Evolutionary conservation across 345 rosid species (phyloP).

Genomic region (Corchorus capsularis): DNA sequence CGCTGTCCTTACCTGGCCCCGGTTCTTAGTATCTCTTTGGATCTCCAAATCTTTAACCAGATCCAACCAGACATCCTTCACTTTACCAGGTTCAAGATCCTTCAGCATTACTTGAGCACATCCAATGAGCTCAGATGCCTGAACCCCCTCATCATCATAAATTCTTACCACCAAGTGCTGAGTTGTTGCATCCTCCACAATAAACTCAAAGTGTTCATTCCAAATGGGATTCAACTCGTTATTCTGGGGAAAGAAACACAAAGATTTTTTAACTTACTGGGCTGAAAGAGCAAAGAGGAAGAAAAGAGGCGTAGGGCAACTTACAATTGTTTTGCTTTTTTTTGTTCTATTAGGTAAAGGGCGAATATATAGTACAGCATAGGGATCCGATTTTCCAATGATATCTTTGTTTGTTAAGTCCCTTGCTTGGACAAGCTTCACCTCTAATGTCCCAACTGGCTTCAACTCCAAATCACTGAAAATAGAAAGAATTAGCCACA

Average conservation of each 20-base stretch:
- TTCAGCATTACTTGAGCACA: slow-evolving; percentile 77
- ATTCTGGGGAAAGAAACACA: slow-evolving; percentile 50
- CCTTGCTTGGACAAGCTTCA: slow-evolving; percentile 98
- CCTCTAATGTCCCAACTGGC: slow-evolving; percentile 89
- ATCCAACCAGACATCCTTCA: slow-evolving; percentile 97
- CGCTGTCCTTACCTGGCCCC: slow-evolving; percentile 75
- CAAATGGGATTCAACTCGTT: slow-evolving; percentile 96
- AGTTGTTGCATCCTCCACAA: slow-evolving; percentile 84
- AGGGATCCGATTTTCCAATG: slow-evolving; percentile 98
- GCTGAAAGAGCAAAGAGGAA: slow-evolving; percentile 3
- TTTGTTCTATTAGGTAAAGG: slow-evolving; percentile 79
- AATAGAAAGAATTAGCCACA: slow-evolving; percentile 31
- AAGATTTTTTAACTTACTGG: slow-evolving; percentile 17
- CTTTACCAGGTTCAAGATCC: slow-evolving; percentile 96
- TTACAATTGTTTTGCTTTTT: slow-evolving; percentile 84
- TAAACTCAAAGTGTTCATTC: slow-evolving; percentile 96
- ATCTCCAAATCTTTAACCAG: slow-evolving; percentile 95
- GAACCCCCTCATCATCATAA: slow-evolving; percentile 93
- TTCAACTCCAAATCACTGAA: slow-evolving; percentile 90
- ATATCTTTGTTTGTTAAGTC: slow-evolving; percentile 90
- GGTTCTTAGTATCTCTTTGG: slow-evolving; percentile 86
- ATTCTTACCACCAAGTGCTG: slow-evolving; percentile 88
- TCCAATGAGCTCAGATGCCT: slow-evolving; percentile 84
- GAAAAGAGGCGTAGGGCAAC: slow-evolving; percentile 24
- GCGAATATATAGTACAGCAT: slow-evolving; percentile 72